These are phyloP conservation scores for Macadamia tetraphylla DNA, from an alignment of 164 flowering plant species.

Conservation along the genomic window DNA sequence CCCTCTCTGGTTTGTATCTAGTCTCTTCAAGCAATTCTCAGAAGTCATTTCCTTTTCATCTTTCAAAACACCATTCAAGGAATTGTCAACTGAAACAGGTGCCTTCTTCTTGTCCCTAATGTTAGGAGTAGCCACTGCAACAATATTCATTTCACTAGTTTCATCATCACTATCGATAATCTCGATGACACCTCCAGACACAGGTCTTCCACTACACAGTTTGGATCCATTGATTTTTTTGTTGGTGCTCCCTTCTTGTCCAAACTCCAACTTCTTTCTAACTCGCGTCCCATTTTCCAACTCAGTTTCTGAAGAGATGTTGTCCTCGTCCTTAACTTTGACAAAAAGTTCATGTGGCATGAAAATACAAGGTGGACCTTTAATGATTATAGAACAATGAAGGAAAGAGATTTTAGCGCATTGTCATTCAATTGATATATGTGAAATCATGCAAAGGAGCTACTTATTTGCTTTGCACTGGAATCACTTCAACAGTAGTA, in stretches of 20 bases:
- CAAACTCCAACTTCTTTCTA: conserved; percentile 30
- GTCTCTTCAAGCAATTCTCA: conserved; percentile 12
- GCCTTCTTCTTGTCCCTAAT: not conserved
- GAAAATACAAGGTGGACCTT: conserved; percentile 23
- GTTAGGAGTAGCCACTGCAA: not conserved
- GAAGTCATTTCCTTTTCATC: conserved; percentile 6
- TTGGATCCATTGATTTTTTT: conserved; percentile 31
- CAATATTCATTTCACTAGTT: conserved; percentile 22
- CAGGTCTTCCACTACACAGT: conserved; percentile 19
- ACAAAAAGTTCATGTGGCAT: not conserved
- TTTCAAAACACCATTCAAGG: conserved; percentile 3
- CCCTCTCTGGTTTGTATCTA: not conserved
- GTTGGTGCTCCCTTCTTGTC: conserved; percentile 16
- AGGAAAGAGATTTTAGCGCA: too few relatives aligned
- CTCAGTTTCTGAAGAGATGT: not conserved
- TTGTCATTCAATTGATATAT: not conserved
- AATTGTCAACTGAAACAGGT: not conserved
- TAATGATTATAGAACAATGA: not conserved
- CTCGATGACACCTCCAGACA: conserved; percentile 23
- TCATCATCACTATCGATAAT: conserved; percentile 49
- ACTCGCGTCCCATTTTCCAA: conserved; percentile 10
- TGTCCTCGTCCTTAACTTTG: conserved; percentile 8
- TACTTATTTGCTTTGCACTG: not conserved
- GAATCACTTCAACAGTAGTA: not conserved
- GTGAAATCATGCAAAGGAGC: not conserved